Base-by-base conservation (phyloP, 805 yeast genomes). In the Candida suzukii region DNA sequence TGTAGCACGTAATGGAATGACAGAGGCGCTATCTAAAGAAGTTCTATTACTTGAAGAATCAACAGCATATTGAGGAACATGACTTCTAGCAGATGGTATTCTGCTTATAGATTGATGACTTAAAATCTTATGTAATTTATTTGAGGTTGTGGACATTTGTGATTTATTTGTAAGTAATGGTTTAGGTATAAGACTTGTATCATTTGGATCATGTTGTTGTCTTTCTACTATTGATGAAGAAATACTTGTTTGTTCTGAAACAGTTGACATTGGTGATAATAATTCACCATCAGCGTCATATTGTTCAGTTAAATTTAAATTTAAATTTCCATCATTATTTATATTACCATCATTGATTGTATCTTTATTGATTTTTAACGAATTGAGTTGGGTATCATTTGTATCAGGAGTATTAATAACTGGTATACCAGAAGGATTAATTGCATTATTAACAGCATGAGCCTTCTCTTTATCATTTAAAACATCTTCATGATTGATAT, bases 81-180 rank as follows among this genome's bases (percentile, higher is more conserved):
- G 49, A 16, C 34, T 44, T 48, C 65, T 50, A 12, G 64, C 63
- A 4, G 64, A 59, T 2, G 65, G 63, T 14, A 60, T 55, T 39
- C 56, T 49, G 4, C 57, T 54, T 10, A 56, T 38, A 2, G 52
- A 27, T 7, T 35, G 37, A 35, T 35, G 37, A 16, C 24, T 18
- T 4, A 35, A 11, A 16, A 35, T 17, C 2, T 29, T 29, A 13
- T 19, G 37, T 16, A 35, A 24, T 11, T 7, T 35, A 35, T 35
- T 22, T 4, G 36, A 33, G n/a, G 5, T 7, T 4, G 4, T 4
- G 9, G n/a, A 9, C n/a, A 5, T 3, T 14, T 12, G 26, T 5
- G 36, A n/a, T 17, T 21, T 11, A n/a, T 33, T 20, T 8, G 36
- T 12, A 4, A 33, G n/a, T 25, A 35, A 35, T 11, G 37, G 37